Conservation (phyloP, 345 rosid species). For the thale cress (Arabidopsis thaliana) region TAIR10.1 NC_003076.8:3429001-3429500, state of each 20-base stretch:
- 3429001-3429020: slow-evolving; percentile 32
- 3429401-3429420: slow-evolving; percentile 49
- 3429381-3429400: background rate
- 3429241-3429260: slow-evolving; percentile 98
- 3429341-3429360: background rate
- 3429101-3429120: slow-evolving; percentile 31
- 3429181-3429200: slow-evolving; percentile 92
- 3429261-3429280: slow-evolving; percentile 96
- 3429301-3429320: slow-evolving; percentile 94
- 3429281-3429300: slow-evolving; percentile 85
- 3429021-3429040: slow-evolving; percentile 27
- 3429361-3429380: slow-evolving; percentile 3
- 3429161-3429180: slow-evolving; percentile 62
- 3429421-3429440: slow-evolving; percentile 99
- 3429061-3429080: slow-evolving; percentile 17
- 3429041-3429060: slow-evolving; percentile 30
- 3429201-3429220: slow-evolving; percentile 89
- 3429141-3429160: slow-evolving; percentile 6
- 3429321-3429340: slow-evolving; percentile 3
- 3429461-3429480: slow-evolving; percentile 95
- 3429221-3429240: slow-evolving; percentile 95
- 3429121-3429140: slow-evolving; percentile 15
- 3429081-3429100: slow-evolving; percentile 31
- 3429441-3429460: slow-evolving; percentile 91
- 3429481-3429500: slow-evolving; percentile 38